Percentiles rank a stretch among this genome's conserved stretches.
Evolutionary conservation across 73 alveolate genomes (phyloP).

Genomic region (Paraurostyla sp.): DNA sequence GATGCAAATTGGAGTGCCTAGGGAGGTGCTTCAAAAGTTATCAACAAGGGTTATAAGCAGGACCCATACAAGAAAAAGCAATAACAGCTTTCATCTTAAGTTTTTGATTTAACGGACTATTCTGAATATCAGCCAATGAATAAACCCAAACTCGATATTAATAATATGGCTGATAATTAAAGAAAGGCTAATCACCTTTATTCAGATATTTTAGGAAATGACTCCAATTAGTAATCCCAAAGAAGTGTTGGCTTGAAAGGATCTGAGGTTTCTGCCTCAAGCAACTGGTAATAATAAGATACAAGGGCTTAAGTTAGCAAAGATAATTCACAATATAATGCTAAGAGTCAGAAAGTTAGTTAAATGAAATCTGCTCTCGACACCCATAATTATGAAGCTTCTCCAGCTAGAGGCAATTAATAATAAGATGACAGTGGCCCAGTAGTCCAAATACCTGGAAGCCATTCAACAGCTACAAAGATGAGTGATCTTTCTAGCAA

Average conservation of each 20-base stretch:
- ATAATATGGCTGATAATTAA: slow-evolving; percentile 40
- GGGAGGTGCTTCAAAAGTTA: slow-evolving; percentile 17
- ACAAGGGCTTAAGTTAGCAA: not conserved
- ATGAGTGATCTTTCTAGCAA: slow-evolving; percentile 40
- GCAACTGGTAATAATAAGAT: slow-evolving; percentile 18
- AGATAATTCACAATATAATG: not conserved
- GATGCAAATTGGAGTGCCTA: slow-evolving; percentile 64
- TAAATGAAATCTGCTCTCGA: slow-evolving; percentile 42
- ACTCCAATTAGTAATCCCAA: not conserved
- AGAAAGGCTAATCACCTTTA: slow-evolving; percentile 49
- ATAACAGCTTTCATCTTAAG: slow-evolving; percentile 60
- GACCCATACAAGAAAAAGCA: slow-evolving; percentile 63
- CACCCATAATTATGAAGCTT: slow-evolving; percentile 34
- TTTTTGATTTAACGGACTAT: slow-evolving; percentile 58
- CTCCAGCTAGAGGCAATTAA: not conserved
- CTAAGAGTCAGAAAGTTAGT: not conserved
- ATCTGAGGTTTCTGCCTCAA: not conserved
- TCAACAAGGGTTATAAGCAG: slow-evolving; percentile 29
- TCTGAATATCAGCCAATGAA: slow-evolving; percentile 61
- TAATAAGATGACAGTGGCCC: not conserved
- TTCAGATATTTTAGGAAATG: slow-evolving; percentile 61
- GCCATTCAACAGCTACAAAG: slow-evolving; percentile 47
- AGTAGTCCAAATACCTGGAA: slow-evolving; percentile 1
- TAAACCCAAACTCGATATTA: slow-evolving; percentile 34
- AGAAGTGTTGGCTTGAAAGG: not conserved